A percentile compares a stretch with the other conserved stretches of the same genome.
Evolutionary conservation across 2,329 filamentous ascomycete species (phyloP).

Genomic region (Calonectria hawksworthii): DNA sequence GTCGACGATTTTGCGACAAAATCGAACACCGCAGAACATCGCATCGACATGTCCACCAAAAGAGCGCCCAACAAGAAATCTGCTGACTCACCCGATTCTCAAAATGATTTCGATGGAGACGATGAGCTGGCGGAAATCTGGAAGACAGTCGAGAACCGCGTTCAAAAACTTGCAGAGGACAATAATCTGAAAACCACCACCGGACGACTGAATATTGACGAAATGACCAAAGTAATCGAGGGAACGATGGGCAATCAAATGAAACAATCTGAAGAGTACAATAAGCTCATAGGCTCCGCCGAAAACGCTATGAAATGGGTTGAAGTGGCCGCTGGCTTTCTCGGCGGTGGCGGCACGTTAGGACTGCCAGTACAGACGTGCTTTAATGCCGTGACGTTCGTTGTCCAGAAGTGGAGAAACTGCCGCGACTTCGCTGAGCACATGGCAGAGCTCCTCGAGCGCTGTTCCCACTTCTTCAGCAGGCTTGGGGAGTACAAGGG

Average conservation of each 20-base stretch:
- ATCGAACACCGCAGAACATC: not conserved
- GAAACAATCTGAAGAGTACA: not conserved
- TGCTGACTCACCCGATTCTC: not conserved
- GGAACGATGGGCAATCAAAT: not conserved
- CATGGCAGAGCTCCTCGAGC: not conserved
- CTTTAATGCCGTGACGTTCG: not conserved
- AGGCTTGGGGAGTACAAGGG: not conserved
- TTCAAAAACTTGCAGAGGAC: not conserved
- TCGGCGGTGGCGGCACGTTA: not conserved
- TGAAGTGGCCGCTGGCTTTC: not conserved
- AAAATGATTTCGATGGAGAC: not conserved
- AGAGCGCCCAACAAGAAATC: not conserved
- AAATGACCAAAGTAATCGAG: not conserved
- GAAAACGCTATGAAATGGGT: not conserved
- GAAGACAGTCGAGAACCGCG: not conserved
- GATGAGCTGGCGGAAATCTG: not conserved
- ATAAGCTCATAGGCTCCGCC: not conserved
- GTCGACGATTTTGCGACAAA: not conserved
- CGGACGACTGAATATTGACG: not conserved
- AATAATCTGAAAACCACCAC: not conserved
- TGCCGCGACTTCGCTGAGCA: not conserved
- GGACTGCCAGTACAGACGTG: not conserved
- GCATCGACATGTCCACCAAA: not conserved
- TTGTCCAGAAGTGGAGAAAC: not conserved
- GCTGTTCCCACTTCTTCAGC: not conserved